These are phyloP conservation scores for Yamadazyma trypodendri DNA, from an alignment of 1,139 yeast genomes.

Conservation along the genomic window DNA sequence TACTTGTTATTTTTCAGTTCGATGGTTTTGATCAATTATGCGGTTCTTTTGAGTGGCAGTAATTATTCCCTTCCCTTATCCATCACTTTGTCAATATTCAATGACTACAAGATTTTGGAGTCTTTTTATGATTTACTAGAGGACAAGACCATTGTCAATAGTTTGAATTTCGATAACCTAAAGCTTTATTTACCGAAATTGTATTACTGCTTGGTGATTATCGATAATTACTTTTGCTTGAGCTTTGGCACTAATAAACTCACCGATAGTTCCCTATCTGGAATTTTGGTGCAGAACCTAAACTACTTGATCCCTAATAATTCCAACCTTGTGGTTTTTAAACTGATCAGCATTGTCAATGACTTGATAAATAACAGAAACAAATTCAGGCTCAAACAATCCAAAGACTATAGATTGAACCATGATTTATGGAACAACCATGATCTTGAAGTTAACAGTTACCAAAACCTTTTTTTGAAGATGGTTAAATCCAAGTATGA, in stretches of 20 bases:
- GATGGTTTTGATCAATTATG: constrained; percentile 53
- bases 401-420: constrained; percentile 8
- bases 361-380: constrained; percentile 19
- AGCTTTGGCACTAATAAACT: constrained; percentile 56
- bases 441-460: constrained; percentile 4
- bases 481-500: constrained; percentile 22
- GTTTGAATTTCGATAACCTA: constrained; percentile 32
- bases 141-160: constrained; percentile 11
- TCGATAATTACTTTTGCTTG: constrained; percentile 57
- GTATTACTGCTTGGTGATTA: constrained; percentile 45
- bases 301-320: constrained; percentile 17
- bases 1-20: constrained; percentile 44
- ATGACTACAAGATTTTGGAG: constrained; percentile 55
- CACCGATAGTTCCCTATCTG: constrained; percentile 15
- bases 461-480: constrained; percentile 8
- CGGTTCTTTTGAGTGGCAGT: constrained; percentile 57
- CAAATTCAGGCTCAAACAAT: constrained; percentile 11
- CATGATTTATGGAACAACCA: constrained; percentile 7
- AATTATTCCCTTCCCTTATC: constrained; percentile 56
- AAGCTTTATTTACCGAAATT: constrained; percentile 48
- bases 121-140: constrained; percentile 24
- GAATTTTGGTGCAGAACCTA: constrained; percentile 18
- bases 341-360: constrained; percentile 16
- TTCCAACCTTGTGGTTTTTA: constrained; percentile 17
- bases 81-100: constrained; percentile 53